A percentile compares a stretch with the other conserved stretches of the same genome.
Conservation (phyloP, 1,139 yeast genomes). For the Yamadazyma atlantica region DNA sequence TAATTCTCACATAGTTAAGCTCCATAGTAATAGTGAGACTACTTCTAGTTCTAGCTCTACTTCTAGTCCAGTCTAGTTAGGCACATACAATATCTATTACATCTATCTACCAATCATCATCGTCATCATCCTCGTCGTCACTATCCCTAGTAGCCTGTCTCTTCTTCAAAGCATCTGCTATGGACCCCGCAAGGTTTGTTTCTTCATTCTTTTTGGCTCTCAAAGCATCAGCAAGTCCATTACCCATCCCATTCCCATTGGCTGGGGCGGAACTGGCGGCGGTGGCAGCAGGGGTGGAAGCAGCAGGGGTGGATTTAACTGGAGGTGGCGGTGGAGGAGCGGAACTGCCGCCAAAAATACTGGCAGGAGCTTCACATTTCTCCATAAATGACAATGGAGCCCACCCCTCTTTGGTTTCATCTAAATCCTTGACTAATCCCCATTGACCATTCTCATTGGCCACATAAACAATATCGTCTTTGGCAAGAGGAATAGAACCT, state of each 20-base stretch:
- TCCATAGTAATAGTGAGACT: too few species aligned
- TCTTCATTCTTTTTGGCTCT: slow-evolving; percentile 67
- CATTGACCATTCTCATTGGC: slow-evolving; percentile 79
- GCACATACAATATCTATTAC: neutral
- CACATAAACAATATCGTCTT: slow-evolving; percentile 74
- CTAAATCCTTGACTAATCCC: slow-evolving; percentile 82
- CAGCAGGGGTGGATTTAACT: slow-evolving; percentile 14
- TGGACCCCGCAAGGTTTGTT: slow-evolving; percentile 71
- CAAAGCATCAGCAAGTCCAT: slow-evolving; percentile 74
- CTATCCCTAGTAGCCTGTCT: slow-evolving; percentile 77
- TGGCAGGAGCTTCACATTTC: slow-evolving; percentile 52
- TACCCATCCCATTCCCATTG: slow-evolving; percentile 44
- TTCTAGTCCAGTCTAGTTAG: too few species aligned
- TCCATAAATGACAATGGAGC: slow-evolving; percentile 90
- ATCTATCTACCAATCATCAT: slow-evolving; percentile 39
- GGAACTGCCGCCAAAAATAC: slow-evolving; percentile 22
- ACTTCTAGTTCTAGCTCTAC: too few species aligned
- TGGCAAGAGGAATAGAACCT: slow-evolving; percentile 71
- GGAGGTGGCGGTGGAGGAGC: slow-evolving; percentile 40
- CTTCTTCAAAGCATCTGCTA: slow-evolving; percentile 86
- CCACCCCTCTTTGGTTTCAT: slow-evolving; percentile 89
- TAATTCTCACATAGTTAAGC: too few species aligned
- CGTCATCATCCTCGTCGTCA: slow-evolving; percentile 76
- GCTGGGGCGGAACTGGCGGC: slow-evolving; percentile 9
- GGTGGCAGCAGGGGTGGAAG: slow-evolving; percentile 13